Evolutionary conservation across 148 eudicot species (phyloP).

Genomic region (Camellia granthamiana): DNA sequence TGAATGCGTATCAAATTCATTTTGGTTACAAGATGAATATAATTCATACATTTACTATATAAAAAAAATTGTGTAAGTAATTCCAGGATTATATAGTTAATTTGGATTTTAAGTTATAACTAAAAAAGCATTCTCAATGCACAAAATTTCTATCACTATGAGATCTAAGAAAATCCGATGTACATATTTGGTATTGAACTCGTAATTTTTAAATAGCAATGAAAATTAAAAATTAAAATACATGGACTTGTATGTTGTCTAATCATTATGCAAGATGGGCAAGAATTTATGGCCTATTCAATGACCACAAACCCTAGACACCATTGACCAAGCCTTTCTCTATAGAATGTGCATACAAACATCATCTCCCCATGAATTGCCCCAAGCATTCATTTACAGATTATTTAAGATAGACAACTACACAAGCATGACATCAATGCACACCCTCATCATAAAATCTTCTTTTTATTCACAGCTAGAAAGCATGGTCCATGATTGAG

Average conservation of each 20-base stretch:
- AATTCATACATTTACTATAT: too few species aligned
- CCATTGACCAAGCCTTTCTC: neutral
- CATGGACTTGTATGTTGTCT: neutral
- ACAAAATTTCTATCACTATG: too few species aligned
- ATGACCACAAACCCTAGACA: neutral
- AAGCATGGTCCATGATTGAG: neutral
- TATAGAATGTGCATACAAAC: neutral
- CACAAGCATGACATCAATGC: neutral
- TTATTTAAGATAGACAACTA: neutral
- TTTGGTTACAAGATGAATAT: too few species aligned
- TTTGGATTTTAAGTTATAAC: too few species aligned
- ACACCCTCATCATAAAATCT: neutral
- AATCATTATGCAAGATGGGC: neutral
- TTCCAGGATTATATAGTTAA: too few species aligned
- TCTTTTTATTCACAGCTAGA: neutral
- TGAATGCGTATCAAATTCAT: too few species aligned
- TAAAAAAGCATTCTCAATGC: too few species aligned
- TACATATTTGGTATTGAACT: too few species aligned
- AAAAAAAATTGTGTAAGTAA: too few species aligned
- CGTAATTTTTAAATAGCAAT: too few species aligned
- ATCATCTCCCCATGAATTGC: neutral
- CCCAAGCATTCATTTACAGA: neutral
- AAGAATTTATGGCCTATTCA: neutral
- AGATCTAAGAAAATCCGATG: too few species aligned
- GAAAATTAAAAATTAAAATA: too few species aligned